These are phyloP conservation scores for Hagleromyces aurorensis DNA, from an alignment of 805 yeast species.

Conservation along the genomic window DNA sequence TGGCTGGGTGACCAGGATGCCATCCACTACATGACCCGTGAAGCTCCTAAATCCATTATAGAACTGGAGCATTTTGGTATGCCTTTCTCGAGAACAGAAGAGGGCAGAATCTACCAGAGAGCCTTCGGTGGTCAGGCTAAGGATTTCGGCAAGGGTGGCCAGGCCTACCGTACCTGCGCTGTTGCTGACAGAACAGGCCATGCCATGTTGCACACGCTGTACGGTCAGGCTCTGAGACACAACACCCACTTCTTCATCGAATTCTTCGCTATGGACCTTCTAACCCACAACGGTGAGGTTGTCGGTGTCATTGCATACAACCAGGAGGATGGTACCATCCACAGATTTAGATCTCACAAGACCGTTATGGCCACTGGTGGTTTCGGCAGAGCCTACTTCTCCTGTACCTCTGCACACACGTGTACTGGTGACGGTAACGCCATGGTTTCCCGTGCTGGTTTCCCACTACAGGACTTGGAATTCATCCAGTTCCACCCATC, in stretches of 20 bases:
- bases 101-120: constrained; percentile 95
- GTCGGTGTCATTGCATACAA: constrained; percentile 96
- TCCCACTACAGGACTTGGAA: constrained; percentile 95
- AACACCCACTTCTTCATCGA: constrained; percentile 98
- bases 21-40: constrained; percentile 97
- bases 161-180: constrained; percentile 98
- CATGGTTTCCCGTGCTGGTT: constrained; percentile 97
- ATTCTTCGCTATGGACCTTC: constrained; percentile 88
- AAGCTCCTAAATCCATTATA: constrained; percentile 91
- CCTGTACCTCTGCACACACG: constrained; percentile 98
- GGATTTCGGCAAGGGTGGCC: constrained; percentile 97
- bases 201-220: constrained; percentile 88
- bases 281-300: constrained; percentile 93
- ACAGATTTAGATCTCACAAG: constrained; percentile 94
- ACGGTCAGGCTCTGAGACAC: constrained; percentile 93
- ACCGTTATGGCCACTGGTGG: constrained; percentile 99
- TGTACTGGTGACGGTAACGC: constrained; percentile 99
- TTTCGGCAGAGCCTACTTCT: constrained; percentile 96
- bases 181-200: constrained; percentile 99
- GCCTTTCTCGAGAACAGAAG: constrained; percentile 94
- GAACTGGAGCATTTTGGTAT: constrained; percentile 98
- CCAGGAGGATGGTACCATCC: constrained; percentile 98
- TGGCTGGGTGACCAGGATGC: constrained; percentile 99
- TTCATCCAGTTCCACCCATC: constrained; percentile 99
- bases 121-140: constrained; percentile 98